phyloP scores from a whole-genome alignment of 1,284 basidiomycete species.

The Ustilago sp. region DNA sequence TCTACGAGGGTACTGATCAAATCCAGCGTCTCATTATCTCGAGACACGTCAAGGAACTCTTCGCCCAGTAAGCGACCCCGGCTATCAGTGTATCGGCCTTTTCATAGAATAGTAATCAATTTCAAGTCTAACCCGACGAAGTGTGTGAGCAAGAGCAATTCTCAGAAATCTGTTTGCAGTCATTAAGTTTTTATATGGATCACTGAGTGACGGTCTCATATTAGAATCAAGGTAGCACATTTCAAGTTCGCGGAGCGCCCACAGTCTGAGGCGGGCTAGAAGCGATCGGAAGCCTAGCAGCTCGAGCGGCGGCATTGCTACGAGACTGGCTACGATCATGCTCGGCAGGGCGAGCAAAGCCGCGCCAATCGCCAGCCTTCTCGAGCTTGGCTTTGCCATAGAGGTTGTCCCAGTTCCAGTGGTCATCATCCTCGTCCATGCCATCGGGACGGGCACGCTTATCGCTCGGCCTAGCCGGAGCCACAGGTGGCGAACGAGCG shows the following conservation, averaged over 20 bases:
- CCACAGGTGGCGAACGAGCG: slow-evolving; percentile 31
- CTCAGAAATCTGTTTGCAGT: no score
- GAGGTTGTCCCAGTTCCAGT: slow-evolving; percentile 53
- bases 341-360: slow-evolving; percentile 45
- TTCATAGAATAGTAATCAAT: no score
- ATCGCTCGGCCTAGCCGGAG: slow-evolving; percentile 14
- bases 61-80: slow-evolving; percentile 27
- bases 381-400: slow-evolving; percentile 51
- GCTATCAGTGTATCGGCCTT: no score
- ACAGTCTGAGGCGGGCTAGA: slow-evolving; percentile 26
- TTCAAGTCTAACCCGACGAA: no score
- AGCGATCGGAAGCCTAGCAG: slow-evolving; percentile 7
- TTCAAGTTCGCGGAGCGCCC: slow-evolving; percentile 38
- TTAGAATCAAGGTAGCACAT: not conserved
- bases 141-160: no score
- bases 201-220: slow-evolving; percentile 8
- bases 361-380: slow-evolving; percentile 51
- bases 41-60: slow-evolving; percentile 63
- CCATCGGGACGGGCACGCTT: slow-evolving; percentile 46
- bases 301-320: slow-evolving; percentile 18
- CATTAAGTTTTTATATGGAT: no score
- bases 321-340: slow-evolving; percentile 29
- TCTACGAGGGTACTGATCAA: slow-evolving; percentile 68
- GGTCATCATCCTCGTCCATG: slow-evolving; percentile 51
- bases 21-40: slow-evolving; percentile 67